Evolutionary conservation across 169 alveolate species (phyloP).

Genomic region (Plasmodium gaboni): DNA sequence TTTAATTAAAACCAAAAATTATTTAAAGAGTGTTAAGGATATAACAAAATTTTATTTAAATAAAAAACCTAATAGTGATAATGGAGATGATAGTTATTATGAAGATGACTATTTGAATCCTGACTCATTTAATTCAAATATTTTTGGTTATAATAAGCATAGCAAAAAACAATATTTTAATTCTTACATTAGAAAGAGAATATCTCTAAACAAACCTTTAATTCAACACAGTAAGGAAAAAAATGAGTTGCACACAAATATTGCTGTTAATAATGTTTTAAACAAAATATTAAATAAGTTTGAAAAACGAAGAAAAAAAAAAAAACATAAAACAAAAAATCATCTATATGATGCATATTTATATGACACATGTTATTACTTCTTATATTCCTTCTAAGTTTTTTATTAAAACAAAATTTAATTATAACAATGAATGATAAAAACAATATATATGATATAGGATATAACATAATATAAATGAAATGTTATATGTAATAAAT

Average conservation of each 20-base stretch:
- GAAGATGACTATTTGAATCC: slow-evolving; percentile 6
- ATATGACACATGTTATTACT: slow-evolving; percentile 57
- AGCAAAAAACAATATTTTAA: slow-evolving; percentile 36
- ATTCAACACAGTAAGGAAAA: slow-evolving; percentile 11
- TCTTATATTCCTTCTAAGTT: slow-evolving; percentile 22
- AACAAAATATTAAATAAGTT: slow-evolving; percentile 46
- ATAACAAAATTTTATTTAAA: slow-evolving; percentile 23
- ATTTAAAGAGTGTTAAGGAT: slow-evolving; percentile 42
- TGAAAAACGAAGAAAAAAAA: background rate
- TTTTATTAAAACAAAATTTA: background rate
- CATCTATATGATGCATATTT: slow-evolving; percentile 9
- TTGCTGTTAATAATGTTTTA: slow-evolving; percentile 46
- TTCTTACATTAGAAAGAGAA: slow-evolving; percentile 40
- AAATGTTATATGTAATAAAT: too few relatives aligned
- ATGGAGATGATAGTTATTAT: slow-evolving; percentile 1
- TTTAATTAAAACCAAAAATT: slow-evolving; percentile 47
- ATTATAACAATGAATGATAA: background rate
- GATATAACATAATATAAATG: background rate
- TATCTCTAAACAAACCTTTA: slow-evolving; percentile 30
- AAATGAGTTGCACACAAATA: slow-evolving; percentile 43
- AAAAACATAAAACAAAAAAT: background rate
- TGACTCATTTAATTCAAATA: slow-evolving; percentile 5
- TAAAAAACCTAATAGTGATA: slow-evolving; percentile 10
- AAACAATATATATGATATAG: too few relatives aligned
- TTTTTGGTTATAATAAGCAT: background rate